Conservation (phyloP, 768 basidiomycete genomes). For the Lactarius evosmus region DNA sequence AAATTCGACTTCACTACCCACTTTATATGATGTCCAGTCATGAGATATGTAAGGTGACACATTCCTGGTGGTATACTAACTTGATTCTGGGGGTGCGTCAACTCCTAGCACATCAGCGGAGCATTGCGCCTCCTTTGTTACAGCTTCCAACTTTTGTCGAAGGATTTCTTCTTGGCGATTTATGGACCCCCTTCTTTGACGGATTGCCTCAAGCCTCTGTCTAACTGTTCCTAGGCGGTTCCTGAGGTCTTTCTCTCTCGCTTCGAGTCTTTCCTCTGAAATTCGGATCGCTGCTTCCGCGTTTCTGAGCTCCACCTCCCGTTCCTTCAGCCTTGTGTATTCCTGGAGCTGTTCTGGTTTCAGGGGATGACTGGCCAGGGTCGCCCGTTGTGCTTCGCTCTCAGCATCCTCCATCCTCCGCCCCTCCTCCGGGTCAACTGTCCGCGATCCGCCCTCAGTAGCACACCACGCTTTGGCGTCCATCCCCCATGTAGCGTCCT, state of each 20-base stretch:
- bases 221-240: constrained; percentile 1
- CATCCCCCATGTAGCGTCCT: background rate
- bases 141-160: constrained; percentile 1
- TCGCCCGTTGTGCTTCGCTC: background rate
- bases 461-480: background rate
- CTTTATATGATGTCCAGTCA: background rate
- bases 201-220: background rate
- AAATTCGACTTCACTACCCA: no score
- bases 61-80: background rate
- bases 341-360: background rate
- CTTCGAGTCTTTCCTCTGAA: constrained; percentile 2
- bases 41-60: background rate
- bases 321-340: background rate
- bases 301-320: background rate
- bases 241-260: constrained; percentile 1
- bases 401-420: background rate
- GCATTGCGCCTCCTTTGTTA: background rate
- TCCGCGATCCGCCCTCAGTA: background rate
- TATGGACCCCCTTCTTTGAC: constrained; percentile 1
- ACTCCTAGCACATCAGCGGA: background rate
- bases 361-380: background rate
- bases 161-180: background rate
- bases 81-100: background rate
- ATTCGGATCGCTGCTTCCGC: background rate
- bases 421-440: background rate